Evolutionary conservation across 805 yeast species (phyloP).

Genomic region (Zygosaccharomyces rouxii): DNA sequence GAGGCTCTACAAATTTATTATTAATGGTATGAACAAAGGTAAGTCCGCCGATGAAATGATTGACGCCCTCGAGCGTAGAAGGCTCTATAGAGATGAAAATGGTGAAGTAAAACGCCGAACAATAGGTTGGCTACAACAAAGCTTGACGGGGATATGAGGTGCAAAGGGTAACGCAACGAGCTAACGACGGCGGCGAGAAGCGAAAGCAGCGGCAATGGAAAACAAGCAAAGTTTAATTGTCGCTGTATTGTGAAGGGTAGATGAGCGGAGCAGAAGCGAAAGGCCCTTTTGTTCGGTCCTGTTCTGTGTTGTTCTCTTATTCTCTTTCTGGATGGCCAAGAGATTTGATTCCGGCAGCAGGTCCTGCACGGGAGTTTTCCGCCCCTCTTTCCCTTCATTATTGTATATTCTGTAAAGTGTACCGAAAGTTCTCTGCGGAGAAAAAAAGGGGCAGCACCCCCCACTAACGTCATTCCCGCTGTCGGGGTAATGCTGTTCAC

Average conservation of each 20-base stretch:
- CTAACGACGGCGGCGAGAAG: no score
- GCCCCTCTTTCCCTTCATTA: background rate
- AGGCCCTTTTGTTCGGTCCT: no score
- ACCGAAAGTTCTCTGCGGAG: background rate
- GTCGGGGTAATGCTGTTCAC: background rate
- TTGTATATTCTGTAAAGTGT: background rate
- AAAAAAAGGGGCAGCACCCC: background rate
- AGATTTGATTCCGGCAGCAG: no score
- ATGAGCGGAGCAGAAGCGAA: no score
- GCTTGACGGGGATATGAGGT: slow-evolving; percentile 30
- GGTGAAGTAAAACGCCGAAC: slow-evolving; percentile 35
- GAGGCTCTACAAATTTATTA: slow-evolving; percentile 34
- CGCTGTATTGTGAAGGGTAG: no score
- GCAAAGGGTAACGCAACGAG: no score
- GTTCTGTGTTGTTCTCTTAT: no score
- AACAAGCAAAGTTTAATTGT: no score
- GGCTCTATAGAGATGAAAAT: slow-evolving; percentile 32
- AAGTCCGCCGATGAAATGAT: slow-evolving; percentile 36
- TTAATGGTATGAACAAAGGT: slow-evolving; percentile 34
- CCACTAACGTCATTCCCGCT: background rate
- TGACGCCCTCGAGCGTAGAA: slow-evolving; percentile 26
- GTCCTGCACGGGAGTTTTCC: no score
- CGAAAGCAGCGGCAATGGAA: no score
- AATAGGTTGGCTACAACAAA: slow-evolving; percentile 38
- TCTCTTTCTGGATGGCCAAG: no score